These are phyloP conservation scores for Vigna radiata DNA, from an alignment of 306 rosid species.

Conservation along the genomic window DNA sequence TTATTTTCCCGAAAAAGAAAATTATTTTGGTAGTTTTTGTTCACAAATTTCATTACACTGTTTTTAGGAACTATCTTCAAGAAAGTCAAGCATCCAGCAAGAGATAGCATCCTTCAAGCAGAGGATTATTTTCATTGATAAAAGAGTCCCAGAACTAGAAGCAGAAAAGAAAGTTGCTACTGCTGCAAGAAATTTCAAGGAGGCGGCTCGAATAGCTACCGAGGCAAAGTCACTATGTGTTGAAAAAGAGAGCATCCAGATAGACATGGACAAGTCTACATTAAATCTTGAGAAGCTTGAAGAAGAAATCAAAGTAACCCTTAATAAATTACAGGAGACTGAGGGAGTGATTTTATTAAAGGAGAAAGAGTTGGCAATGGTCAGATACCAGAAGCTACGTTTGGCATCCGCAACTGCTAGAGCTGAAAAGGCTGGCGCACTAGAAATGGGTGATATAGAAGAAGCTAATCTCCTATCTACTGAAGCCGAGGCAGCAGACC, in stretches of 20 bases:
- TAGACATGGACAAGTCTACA: slow-evolving; percentile 53
- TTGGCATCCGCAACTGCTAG: slow-evolving; percentile 66
- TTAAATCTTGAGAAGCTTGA: slow-evolving; percentile 72
- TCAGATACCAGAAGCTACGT: slow-evolving; percentile 74
- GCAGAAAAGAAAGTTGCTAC: slow-evolving; percentile 86
- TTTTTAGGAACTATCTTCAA: slow-evolving; percentile 76
- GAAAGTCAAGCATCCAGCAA: slow-evolving; percentile 79
- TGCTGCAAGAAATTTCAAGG: slow-evolving; percentile 83
- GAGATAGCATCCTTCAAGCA: slow-evolving; percentile 73
- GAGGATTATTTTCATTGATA: slow-evolving; percentile 71
- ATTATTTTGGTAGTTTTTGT: slow-evolving; percentile 38
- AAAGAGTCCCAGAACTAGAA: slow-evolving; percentile 87
- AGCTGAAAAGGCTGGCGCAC: slow-evolving; percentile 73
- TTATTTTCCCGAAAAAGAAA: slow-evolving; percentile 21
- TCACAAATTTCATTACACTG: slow-evolving; percentile 41
- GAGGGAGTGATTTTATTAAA: slow-evolving; percentile 67
- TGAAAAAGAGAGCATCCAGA: slow-evolving; percentile 68
- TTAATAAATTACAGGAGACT: slow-evolving; percentile 63
- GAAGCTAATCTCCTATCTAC: slow-evolving; percentile 79
- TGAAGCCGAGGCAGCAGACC: slow-evolving; percentile 82
- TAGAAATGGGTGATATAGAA: slow-evolving; percentile 73
- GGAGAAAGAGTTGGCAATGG: slow-evolving; percentile 78
- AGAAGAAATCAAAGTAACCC: slow-evolving; percentile 63
- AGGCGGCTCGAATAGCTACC: slow-evolving; percentile 80
- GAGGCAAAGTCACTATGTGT: slow-evolving; percentile 71